These are phyloP conservation scores for Pistacia vera DNA, from an alignment of 345 rosid genomes.

Conservation along the genomic window DNA sequence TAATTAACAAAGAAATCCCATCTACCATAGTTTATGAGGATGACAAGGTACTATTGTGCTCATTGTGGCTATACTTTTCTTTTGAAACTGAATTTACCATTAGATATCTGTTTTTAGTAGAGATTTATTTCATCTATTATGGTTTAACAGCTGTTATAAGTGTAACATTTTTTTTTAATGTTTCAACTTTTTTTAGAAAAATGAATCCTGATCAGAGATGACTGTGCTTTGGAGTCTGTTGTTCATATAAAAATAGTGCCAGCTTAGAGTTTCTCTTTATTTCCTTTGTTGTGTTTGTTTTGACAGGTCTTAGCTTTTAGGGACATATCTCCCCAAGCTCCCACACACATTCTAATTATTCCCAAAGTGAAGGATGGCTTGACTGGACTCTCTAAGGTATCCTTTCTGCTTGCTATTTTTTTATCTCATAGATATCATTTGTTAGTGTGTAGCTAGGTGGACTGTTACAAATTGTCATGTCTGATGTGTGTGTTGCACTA, in stretches of 20 bases:
- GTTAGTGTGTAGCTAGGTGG: not conserved
- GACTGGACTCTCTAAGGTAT: constrained; percentile 86
- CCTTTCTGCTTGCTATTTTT: not conserved
- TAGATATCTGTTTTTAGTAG: not conserved
- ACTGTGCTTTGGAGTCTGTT: not conserved
- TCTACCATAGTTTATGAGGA: constrained; percentile 80
- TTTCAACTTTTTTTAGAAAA: not conserved
- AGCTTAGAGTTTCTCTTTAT: not conserved
- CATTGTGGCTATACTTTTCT: not conserved
- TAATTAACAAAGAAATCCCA: constrained; percentile 89
- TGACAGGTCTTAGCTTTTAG: constrained; percentile 81
- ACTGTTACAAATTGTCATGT: not conserved
- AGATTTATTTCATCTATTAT: not conserved
- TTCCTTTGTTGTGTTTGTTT: constrained; percentile 10
- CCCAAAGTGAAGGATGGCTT: constrained; percentile 90
- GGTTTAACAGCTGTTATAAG: too few relatives aligned
- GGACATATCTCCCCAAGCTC: constrained; percentile 86
- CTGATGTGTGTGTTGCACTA: not conserved
- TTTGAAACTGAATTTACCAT: too few relatives aligned
- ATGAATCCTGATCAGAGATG: not conserved
- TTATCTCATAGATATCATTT: not conserved
- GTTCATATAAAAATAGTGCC: not conserved
- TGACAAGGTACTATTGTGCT: constrained; percentile 57
- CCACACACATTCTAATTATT: constrained; percentile 79
- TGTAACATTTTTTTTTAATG: not conserved